Evolutionary conservation across 768 basidiomycete species (phyloP).

Genomic region (Boletus fagicola): DNA sequence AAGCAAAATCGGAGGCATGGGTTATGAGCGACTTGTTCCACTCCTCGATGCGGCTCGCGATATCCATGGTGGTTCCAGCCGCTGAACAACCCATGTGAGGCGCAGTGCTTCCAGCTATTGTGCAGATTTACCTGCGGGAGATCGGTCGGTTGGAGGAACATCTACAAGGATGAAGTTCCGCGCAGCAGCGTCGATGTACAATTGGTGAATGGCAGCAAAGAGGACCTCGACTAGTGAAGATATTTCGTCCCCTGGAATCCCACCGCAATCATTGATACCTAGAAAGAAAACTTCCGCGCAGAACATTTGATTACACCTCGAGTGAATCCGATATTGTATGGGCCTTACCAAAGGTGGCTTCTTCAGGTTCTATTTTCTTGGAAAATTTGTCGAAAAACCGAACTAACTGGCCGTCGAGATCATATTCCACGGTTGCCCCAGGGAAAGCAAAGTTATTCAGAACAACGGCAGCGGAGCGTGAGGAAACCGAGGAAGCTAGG

Average conservation of each 20-base stretch:
- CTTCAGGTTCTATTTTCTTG: background rate
- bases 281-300: constrained; percentile 5
- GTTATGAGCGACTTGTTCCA: constrained; percentile 5
- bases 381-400: constrained; percentile 1
- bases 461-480: background rate
- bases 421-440: constrained; percentile 8
- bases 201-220: constrained; percentile 3
- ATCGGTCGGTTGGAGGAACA: constrained; percentile 15
- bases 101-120: background rate
- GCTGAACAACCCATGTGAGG: background rate
- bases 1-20: constrained; percentile 1
- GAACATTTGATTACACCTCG: background rate
- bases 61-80: background rate
- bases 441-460: constrained; percentile 12
- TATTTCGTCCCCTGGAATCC: background rate
- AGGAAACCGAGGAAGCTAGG: background rate
- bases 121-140: constrained; percentile 1
- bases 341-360: constrained; percentile 3
- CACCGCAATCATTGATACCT: constrained; percentile 16
- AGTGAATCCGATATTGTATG: background rate
- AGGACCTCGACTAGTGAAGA: background rate
- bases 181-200: background rate
- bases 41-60: constrained; percentile 3
- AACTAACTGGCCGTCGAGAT: constrained; percentile 6
- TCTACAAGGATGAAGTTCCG: constrained; percentile 16